Conservation (phyloP, 208 protist species). For the Leishmania major region DNA sequence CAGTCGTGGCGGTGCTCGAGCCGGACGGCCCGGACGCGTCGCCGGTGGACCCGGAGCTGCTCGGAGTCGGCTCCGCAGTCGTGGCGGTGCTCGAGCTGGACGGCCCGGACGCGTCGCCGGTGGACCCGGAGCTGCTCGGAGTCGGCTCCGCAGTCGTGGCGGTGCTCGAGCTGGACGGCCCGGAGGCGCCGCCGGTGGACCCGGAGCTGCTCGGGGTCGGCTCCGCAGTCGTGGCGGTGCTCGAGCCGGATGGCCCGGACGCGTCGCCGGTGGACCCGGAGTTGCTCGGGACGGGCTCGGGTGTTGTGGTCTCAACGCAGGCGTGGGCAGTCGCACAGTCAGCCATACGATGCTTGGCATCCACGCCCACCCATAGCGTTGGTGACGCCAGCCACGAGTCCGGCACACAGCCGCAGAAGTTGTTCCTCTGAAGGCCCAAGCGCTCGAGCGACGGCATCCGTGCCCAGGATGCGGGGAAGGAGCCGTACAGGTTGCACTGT, state of each 20-base stretch:
- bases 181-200: too few relatives aligned
- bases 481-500: background rate
- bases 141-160: too few relatives aligned
- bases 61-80: background rate
- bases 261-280: too few relatives aligned
- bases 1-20: background rate
- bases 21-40: too few relatives aligned
- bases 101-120: too few relatives aligned
- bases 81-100: background rate
- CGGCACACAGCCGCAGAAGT: conserved; percentile 4
- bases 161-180: too few relatives aligned
- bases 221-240: background rate
- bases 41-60: too few relatives aligned
- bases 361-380: background rate
- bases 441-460: background rate
- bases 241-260: background rate
- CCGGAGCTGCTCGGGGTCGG: too few relatives aligned
- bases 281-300: background rate
- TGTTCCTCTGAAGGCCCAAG: background rate
- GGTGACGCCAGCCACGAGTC: background rate
- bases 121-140: too few relatives aligned
- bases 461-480: background rate
- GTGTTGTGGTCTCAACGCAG: background rate
- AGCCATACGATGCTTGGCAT: background rate
- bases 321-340: background rate